Evolutionary conservation across 176 grass and related monocot genomes (phyloP).

Genomic region (Oryza nivara): DNA sequence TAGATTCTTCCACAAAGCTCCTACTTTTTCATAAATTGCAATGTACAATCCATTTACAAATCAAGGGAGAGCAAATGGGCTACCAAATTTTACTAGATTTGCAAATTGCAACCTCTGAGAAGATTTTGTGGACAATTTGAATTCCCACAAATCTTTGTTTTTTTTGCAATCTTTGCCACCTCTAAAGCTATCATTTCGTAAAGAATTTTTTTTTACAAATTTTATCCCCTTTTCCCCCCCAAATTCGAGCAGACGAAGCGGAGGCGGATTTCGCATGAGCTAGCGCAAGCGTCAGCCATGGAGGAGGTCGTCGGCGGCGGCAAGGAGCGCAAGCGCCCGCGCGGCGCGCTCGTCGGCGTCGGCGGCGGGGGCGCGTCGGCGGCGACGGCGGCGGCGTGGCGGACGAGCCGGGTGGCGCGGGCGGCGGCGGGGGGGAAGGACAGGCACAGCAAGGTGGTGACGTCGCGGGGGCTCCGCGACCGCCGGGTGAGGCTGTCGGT

Average conservation of each 20-base stretch:
- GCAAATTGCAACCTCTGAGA: not conserved
- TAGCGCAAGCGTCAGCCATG: constrained; percentile 5
- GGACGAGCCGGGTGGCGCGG: constrained; percentile 52
- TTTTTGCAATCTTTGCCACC: not conserved
- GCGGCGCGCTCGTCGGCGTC: not conserved
- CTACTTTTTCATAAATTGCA: not conserved
- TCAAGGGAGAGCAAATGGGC: not conserved
- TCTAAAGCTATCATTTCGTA: not conserved
- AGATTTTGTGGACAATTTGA: not conserved
- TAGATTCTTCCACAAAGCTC: constrained; percentile 14
- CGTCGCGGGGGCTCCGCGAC: constrained; percentile 70
- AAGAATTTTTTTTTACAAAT: not conserved
- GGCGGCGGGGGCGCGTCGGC: not conserved
- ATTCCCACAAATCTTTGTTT: not conserved
- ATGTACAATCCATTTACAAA: not conserved
- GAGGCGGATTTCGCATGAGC: constrained; percentile 27
- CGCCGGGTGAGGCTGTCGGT: constrained; percentile 63
- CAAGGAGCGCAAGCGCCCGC: constrained; percentile 53
- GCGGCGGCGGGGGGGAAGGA: constrained; percentile 70
- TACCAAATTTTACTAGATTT: not conserved
- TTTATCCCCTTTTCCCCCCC: not conserved
- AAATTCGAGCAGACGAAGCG: constrained; percentile 29
- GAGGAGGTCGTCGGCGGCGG: constrained; percentile 25
- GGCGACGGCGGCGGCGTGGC: constrained; percentile 40
- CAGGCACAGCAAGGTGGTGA: constrained; percentile 92